A percentile compares a stretch with the other conserved stretches of the same genome.
These are phyloP conservation scores for Epichloe brachyelytri DNA, from an alignment of 2,329 filamentous ascomycete species.

Conservation along the genomic window DNA sequence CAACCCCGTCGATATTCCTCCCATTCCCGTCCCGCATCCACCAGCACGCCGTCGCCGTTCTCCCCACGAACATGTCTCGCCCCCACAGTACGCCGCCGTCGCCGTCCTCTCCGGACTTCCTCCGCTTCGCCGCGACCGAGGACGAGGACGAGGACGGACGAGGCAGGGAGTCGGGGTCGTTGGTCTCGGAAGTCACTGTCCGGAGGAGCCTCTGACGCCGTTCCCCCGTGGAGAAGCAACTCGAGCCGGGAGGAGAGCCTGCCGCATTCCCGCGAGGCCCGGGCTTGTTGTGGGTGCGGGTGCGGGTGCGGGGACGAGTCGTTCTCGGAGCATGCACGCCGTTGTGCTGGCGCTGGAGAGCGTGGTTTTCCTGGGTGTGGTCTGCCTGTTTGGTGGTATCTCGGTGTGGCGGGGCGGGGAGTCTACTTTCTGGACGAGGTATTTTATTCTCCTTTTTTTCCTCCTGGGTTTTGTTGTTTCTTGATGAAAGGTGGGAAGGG, in stretches of 20 bases:
- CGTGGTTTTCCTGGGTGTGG: constrained; percentile 12
- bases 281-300: no score
- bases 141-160: no score
- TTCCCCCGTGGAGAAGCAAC: constrained; percentile 14
- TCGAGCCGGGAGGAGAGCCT: background rate
- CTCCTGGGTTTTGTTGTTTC: no score
- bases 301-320: no score
- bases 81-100: background rate
- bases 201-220: constrained; percentile 13
- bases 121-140: no score
- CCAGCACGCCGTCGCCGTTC: background rate
- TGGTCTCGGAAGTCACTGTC: background rate
- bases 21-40: background rate
- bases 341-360: constrained; percentile 14
- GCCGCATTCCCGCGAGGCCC: no score
- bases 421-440: constrained; percentile 15
- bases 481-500: rapidly evolving
- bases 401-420: constrained; percentile 14
- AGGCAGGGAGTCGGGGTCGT: background rate
- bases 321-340: background rate
- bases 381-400: constrained; percentile 16
- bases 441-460: background rate
- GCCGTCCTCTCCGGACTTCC: background rate
- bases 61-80: background rate
- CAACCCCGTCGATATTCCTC: background rate